phyloP scores from a whole-genome alignment of 2,329 filamentous ascomycete species.

The Dothidotthia symphoricarpi region DNA sequence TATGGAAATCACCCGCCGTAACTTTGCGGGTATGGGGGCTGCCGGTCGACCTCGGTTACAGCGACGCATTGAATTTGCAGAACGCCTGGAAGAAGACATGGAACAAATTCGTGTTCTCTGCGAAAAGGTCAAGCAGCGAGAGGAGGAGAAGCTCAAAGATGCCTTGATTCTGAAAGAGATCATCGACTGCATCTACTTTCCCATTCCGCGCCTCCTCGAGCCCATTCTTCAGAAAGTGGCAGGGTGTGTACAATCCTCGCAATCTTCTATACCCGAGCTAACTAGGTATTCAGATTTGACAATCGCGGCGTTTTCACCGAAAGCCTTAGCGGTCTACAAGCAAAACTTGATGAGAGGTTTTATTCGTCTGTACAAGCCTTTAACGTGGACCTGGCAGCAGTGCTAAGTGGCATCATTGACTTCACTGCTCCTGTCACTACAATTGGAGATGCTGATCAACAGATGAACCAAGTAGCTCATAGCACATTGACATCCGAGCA shows the following conservation, averaged over 20 bases:
- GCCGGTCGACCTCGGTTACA: slow-evolving; percentile 74
- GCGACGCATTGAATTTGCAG: slow-evolving; percentile 84
- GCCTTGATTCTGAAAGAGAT: slow-evolving; percentile 74
- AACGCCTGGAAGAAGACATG: slow-evolving; percentile 72
- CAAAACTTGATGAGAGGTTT: slow-evolving; percentile 54
- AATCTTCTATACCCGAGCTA: slow-evolving; percentile 4
- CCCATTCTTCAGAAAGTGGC: slow-evolving; percentile 78
- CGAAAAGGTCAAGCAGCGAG: slow-evolving; percentile 69
- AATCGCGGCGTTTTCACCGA: slow-evolving; percentile 55
- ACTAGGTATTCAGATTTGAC: slow-evolving; percentile 39
- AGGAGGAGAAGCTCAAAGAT: slow-evolving; percentile 73
- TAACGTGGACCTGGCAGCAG: slow-evolving; percentile 56
- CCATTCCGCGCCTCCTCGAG: slow-evolving; percentile 71
- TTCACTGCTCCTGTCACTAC: slow-evolving; percentile 45
- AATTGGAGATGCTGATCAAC: slow-evolving; percentile 43
- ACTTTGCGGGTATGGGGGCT: slow-evolving; percentile 93
- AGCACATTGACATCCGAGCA: slow-evolving; percentile 58
- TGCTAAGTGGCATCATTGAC: slow-evolving; percentile 56
- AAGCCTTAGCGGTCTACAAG: slow-evolving; percentile 54
- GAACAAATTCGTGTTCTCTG: slow-evolving; percentile 71
- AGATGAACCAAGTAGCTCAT: slow-evolving; percentile 44
- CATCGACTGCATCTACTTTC: slow-evolving; percentile 89
- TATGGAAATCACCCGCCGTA: slow-evolving; percentile 92
- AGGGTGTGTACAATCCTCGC: slow-evolving; percentile 62
- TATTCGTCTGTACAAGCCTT: slow-evolving; percentile 63